Base-by-base conservation (phyloP, 2,329 filamentous ascomycete genomes). In the Fusarium sp. region DNA sequence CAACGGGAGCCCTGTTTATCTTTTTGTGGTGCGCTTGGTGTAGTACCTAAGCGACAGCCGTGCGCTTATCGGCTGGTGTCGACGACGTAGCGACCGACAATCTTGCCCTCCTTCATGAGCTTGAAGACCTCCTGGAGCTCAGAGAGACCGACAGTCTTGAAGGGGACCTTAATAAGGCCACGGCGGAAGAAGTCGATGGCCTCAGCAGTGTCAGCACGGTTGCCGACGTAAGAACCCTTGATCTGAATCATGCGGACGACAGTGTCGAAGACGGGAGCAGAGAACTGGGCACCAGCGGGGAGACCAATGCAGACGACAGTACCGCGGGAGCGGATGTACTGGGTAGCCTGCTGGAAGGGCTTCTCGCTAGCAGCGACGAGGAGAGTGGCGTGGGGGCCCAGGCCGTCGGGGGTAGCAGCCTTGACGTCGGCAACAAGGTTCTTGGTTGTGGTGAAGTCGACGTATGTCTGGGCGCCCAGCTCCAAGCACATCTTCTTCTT, bases 291-390 rank as follows among this genome's bases (percentile, higher is more conserved):
- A 64, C 88, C 84, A 34, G 91, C 89, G 6, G 94, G 94, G 25
- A 97, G 83, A 73, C 93, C 94, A 72, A 98, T 95, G 79, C 91
- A 94, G 63, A 97, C 86, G 73, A 97, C 91, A 35, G 87, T 85
- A 58, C 94, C 94, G 59, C 88, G 87, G 53, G 92, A 85, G 58
- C 94, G 91, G 62, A 97, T 89, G 78, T 97, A 97, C 78, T 86
- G 88, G 43, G 91, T 88, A 38, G 94, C 94, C 81, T 97, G 93
- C 81, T 97, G 92, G 88, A 97, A 97, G 50, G 94, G 94, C 82
- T 90, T 92, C 85, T 97, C 93, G 70, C 83, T 86, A 48, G 92
- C 93, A 61, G 94, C 93, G 59, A 97, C 87, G 40, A 97, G 83
- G 67, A 97, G 83, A 61, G 94, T 93, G 35, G 92, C 93, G 72